Evolutionary conservation across 148 eudicot genomes (phyloP).

Genomic region (Dysphania ambrosioides): DNA sequence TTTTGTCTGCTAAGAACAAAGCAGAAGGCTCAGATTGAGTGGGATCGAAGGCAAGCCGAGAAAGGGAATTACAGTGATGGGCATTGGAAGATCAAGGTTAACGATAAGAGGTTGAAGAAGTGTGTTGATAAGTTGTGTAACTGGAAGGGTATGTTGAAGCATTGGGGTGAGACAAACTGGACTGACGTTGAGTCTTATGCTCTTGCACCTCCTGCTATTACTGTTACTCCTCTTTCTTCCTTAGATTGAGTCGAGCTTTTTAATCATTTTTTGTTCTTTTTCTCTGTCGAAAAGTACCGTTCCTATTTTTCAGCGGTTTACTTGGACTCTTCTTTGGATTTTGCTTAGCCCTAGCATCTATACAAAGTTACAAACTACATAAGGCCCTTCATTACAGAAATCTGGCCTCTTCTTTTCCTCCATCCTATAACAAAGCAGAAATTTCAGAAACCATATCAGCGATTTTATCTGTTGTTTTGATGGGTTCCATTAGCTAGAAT

Average conservation of each 20-base stretch:
- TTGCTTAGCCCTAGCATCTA: conserved; percentile 6
- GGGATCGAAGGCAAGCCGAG: conserved; percentile 71
- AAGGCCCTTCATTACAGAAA: background rate
- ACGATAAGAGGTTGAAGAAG: conserved; percentile 53
- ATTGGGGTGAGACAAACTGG: conserved; percentile 80
- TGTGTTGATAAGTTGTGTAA: conserved; percentile 65
- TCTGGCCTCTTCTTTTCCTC: background rate
- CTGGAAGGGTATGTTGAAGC: conserved; percentile 76
- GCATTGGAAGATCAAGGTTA: conserved; percentile 59
- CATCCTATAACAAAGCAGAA: too few relatives aligned
- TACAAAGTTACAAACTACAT: conserved; percentile 11
- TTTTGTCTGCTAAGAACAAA: conserved; percentile 51
- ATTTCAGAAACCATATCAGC: background rate
- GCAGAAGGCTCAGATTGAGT: conserved; percentile 73
- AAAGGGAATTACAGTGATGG: conserved; percentile 60
- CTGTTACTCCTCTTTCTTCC: conserved; percentile 15
- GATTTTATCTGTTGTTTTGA: too few relatives aligned
- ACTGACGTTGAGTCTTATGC: conserved; percentile 33
- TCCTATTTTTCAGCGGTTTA: background rate
- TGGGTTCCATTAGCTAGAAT: too few relatives aligned
- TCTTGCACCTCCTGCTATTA: conserved; percentile 43
- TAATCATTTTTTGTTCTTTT: background rate
- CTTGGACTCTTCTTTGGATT: conserved; percentile 1
- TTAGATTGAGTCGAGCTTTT: background rate
- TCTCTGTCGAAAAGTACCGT: background rate